These are phyloP conservation scores for Tricholoma bakamatsutake DNA, from an alignment of 768 basidiomycete species.

Conservation along the genomic window DNA sequence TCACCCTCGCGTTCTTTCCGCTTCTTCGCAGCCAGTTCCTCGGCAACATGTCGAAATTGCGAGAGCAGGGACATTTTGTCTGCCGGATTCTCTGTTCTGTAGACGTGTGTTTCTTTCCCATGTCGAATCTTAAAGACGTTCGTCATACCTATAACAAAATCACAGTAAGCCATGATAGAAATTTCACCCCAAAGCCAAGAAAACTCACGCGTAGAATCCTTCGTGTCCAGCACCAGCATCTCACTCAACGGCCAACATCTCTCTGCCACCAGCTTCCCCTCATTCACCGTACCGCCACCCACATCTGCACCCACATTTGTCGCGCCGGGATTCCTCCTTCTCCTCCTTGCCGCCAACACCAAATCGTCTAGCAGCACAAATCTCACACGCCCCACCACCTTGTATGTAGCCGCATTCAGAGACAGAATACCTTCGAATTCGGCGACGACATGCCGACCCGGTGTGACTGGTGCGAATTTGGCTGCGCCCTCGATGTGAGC, in stretches of 20 bases:
- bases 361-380: slow-evolving; percentile 91
- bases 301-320: slow-evolving; percentile 22
- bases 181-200: background rate
- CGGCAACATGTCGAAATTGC: slow-evolving; percentile 88
- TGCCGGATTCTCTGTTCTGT: slow-evolving; percentile 70
- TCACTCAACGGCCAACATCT: slow-evolving; percentile 91
- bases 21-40: slow-evolving; percentile 82
- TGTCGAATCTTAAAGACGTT: slow-evolving; percentile 95
- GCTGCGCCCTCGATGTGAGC: slow-evolving; percentile 89
- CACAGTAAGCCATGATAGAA: slow-evolving; percentile 1
- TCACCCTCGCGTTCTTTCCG: slow-evolving; percentile 93
- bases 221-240: slow-evolving; percentile 92
- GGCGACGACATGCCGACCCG: slow-evolving; percentile 85
- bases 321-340: slow-evolving; percentile 54
- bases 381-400: slow-evolving; percentile 78
- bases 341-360: slow-evolving; percentile 77
- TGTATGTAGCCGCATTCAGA: slow-evolving; percentile 94
- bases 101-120: slow-evolving; percentile 92
- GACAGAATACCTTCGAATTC: slow-evolving; percentile 81
- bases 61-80: slow-evolving; percentile 86
- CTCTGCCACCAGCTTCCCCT: slow-evolving; percentile 87
- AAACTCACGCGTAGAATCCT: slow-evolving; percentile 81
- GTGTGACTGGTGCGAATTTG: slow-evolving; percentile 88
- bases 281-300: slow-evolving; percentile 40
- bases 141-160: slow-evolving; percentile 53